A percentile compares a stretch with the other conserved stretches of the same genome.
Evolutionary conservation across 306 rosid species (phyloP).

Genomic region (Albizia julibrissin): DNA sequence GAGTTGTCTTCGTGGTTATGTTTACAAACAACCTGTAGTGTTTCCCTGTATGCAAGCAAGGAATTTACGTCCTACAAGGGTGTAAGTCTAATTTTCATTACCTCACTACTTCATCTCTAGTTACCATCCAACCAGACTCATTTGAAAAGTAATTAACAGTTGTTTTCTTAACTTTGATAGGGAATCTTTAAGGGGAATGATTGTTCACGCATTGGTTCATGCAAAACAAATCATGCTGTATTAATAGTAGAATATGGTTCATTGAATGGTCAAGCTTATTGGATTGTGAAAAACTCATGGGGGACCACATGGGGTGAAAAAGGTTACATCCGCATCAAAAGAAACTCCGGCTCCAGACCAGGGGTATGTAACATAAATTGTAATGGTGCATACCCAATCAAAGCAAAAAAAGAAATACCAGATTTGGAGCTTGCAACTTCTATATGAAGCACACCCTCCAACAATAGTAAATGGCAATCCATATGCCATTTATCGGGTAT

Average conservation of each 20-base stretch:
- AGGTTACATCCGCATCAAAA: conserved; percentile 50
- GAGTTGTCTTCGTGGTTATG: conserved; percentile 36
- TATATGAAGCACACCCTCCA: no score
- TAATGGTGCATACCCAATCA: conserved; percentile 56
- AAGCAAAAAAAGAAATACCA: not conserved
- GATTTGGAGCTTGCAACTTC: not conserved
- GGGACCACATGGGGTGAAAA: conserved; percentile 38
- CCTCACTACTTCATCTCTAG: no score
- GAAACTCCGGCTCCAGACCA: conserved; percentile 39
- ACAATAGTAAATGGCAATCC: no score
- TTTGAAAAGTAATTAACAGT: no score
- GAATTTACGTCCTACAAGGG: conserved; percentile 44
- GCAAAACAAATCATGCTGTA: conserved; percentile 49
- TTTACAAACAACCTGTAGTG: conserved; percentile 45
- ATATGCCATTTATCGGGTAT: no score
- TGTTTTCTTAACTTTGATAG: not conserved
- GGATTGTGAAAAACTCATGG: not conserved
- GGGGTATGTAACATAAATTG: conserved; percentile 57
- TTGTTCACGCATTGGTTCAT: conserved; percentile 35
- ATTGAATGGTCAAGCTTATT: conserved; percentile 26
- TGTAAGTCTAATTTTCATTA: conserved; percentile 30
- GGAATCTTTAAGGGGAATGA: conserved; percentile 27
- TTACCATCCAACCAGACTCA: no score
- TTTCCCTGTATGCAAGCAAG: conserved; percentile 30
- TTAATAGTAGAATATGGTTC: conserved; percentile 51